Base-by-base conservation (phyloP, 169 alveolate species). In the Eimeria maxima region DNA sequence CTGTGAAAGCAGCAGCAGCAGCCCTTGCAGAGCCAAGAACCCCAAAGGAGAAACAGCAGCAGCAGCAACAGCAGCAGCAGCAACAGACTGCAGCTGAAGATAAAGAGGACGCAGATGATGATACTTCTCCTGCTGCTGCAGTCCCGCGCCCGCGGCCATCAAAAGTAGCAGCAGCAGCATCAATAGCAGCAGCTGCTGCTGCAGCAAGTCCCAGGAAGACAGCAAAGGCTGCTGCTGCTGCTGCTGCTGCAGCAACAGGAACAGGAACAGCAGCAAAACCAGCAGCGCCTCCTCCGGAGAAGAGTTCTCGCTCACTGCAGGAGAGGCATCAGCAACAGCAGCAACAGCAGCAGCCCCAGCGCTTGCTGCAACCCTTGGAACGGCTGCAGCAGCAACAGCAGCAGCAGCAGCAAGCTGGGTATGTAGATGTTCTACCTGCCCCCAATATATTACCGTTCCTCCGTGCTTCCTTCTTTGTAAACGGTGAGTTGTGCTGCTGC, bases 321-420 rank as follows among this genome's bases (percentile, higher is more conserved):
- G 27, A 57, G 69, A 22, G 16, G 69, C 69, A 14, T 1, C 69
- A 18, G 69, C 69, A 57, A 22, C 69, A 14, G 69, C 84, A n/a
- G 84, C 84, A 73, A 42, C 84, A 27, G 84, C 84, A 73, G 84
- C 84, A 20, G 84, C 84, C 6, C 22, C 84, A 73, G 84, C 84
- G 29, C 50, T 47, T n/a, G 84, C 84, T 6, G 47, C 42, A 53
- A 14, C 60, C 60, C 60, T 14, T 53, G 60, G 20, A 53, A 2
- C 60, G 10, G 60, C 60, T 53, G 60, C 60, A 53, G 60, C 60
- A 7, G 60, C 60, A 11, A 53, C 60, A 53, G 60, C 60, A 53
- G 60, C 60, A 11, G 60, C 60, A 53, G 60, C 60, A 78, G 65
- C 16, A 78, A 78, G 65, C 89, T 18, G 29, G 65, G 10, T 55